Evolutionary conservation across 768 basidiomycete genomes (phyloP), one percentile per base, ranked within the genome.

Genomic region (Pulveroboletus sp.): DNA sequence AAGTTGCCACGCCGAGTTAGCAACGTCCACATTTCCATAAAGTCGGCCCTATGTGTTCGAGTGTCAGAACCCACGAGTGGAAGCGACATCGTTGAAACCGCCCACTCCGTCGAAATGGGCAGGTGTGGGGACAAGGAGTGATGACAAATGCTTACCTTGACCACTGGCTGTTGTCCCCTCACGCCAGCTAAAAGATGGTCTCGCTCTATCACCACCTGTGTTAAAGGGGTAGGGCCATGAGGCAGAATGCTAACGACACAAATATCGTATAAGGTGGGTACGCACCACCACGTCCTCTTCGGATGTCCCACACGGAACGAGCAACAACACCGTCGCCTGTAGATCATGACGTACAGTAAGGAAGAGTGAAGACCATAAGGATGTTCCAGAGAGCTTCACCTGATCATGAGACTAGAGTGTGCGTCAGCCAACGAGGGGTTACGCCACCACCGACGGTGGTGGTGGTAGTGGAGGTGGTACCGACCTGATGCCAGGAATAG

Each of bases 401-500:
- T 91, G 89, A 76, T 91, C 89, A 77, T 91, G 89, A 55, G 89
- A 89, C 89, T 91, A 56, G 31, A 41, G 51, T 41, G 43, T 14
- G 30, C 8, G 53, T 60, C 54, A 65, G 59, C 53, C 48, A 18
- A 9, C 39, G 21, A 50, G 51, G 28, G 35, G 37, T 42, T 49
- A 40, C 52, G 60, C 61, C 57, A 53, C 53, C 63, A 43, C 36
- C 43, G 14, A 8, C 32, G 53, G 56, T 1, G 39, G 39, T 40
- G 27, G 35, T n/a, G n/a, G 26, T 15, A 17, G 24, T 46, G 24
- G 31, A 26, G 6, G 40, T 21, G 6, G 51, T 44, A 66, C 78
- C 54, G 61, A 89, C 89, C 80, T 91, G 89, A 68, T 91, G 89
- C 89, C 89, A 91, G 56, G 89, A 88, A 60, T 91, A 91, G 17